These are phyloP conservation scores for Yamadazyma sp. DNA, from an alignment of 1,139 yeast genomes.

Conservation along the genomic window DNA sequence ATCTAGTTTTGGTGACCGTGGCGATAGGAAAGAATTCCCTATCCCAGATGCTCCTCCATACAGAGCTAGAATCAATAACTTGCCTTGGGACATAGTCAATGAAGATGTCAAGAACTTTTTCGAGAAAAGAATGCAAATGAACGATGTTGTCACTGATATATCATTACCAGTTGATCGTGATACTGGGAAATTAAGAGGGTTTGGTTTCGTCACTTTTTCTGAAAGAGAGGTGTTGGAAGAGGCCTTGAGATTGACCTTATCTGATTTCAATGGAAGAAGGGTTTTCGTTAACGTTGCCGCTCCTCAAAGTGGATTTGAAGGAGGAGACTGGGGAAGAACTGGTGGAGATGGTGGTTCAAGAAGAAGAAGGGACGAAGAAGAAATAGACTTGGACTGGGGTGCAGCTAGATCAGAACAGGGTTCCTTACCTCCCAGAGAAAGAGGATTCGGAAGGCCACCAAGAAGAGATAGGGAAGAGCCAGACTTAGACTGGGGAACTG, in stretches of 20 bases:
- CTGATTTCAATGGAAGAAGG: conserved; percentile 71
- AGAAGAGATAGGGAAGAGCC: conserved; percentile 40
- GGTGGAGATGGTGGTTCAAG: conserved; percentile 34
- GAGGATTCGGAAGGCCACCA: conserved; percentile 24
- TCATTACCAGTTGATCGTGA: conserved; percentile 65
- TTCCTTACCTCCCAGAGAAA: conserved; percentile 41
- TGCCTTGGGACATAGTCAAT: conserved; percentile 82
- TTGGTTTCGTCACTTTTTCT: conserved; percentile 80
- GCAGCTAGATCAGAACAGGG: conserved; percentile 34
- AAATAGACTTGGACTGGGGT: conserved; percentile 61
- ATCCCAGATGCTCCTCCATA: conserved; percentile 91
- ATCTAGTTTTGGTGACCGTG: conserved; percentile 1
- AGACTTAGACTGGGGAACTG: conserved; percentile 59
- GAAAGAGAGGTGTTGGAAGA: conserved; percentile 67
- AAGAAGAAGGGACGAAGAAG: conserved; percentile 47
- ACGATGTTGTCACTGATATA: conserved; percentile 55
- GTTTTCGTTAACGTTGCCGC: conserved; percentile 90
- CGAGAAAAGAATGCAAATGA: conserved; percentile 55
- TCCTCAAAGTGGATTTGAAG: conserved; percentile 57
- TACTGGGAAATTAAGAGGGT: conserved; percentile 71
- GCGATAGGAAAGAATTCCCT: conserved; percentile 68
- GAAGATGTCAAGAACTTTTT: conserved; percentile 66
- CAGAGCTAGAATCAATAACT: conserved; percentile 82
- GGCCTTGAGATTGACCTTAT: conserved; percentile 64
- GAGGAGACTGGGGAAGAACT: conserved; percentile 50